phyloP scores from a whole-genome alignment of 2,329 filamentous ascomycete genomes.

The Calonectria crousiana region DNA sequence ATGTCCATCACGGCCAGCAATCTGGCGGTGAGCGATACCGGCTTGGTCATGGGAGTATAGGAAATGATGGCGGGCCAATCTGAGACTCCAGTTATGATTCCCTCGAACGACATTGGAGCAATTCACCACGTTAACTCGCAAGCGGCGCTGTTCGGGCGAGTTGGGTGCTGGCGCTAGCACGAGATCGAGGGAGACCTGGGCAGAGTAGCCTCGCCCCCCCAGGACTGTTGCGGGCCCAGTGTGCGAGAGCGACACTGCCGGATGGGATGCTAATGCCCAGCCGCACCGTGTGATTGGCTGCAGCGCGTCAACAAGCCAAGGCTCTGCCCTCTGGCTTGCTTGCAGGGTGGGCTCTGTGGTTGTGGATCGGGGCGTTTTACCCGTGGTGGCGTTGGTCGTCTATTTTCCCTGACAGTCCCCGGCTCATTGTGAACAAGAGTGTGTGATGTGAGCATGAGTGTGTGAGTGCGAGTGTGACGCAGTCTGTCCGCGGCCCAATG shows the following conservation, averaged over 20 bases:
- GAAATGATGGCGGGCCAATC: constrained; percentile 29
- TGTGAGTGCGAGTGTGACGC: constrained; percentile 39
- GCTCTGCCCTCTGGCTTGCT: constrained; percentile 38
- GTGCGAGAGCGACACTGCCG: constrained; percentile 31
- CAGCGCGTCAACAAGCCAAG: constrained; percentile 33
- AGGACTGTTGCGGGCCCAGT: constrained; percentile 26
- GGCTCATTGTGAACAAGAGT: constrained; percentile 25
- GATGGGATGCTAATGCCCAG: constrained; percentile 36
- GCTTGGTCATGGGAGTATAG: constrained; percentile 27
- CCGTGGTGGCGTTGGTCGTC: constrained; percentile 32
- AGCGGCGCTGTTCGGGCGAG: constrained; percentile 29
- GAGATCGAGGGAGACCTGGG: constrained; percentile 28
- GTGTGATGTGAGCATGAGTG: constrained; percentile 25
- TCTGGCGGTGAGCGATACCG: constrained; percentile 43
- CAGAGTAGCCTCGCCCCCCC: constrained; percentile 36
- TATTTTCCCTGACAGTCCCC: constrained; percentile 34
- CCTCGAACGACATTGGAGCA: constrained; percentile 33
- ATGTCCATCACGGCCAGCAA: constrained; percentile 37
- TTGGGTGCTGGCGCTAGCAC: constrained; percentile 31
- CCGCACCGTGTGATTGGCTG: constrained; percentile 35
- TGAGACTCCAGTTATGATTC: constrained; percentile 35
- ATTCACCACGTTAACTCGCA: constrained; percentile 27
- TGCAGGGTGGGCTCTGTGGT: constrained; percentile 27
- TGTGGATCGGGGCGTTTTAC: constrained; percentile 41
- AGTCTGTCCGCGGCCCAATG: constrained; percentile 41